Percentiles rank a stretch among this genome's conserved stretches.
phyloP scores from a whole-genome alignment of 805 yeast genomes.

The Priceomyces melissophilus region DNA sequence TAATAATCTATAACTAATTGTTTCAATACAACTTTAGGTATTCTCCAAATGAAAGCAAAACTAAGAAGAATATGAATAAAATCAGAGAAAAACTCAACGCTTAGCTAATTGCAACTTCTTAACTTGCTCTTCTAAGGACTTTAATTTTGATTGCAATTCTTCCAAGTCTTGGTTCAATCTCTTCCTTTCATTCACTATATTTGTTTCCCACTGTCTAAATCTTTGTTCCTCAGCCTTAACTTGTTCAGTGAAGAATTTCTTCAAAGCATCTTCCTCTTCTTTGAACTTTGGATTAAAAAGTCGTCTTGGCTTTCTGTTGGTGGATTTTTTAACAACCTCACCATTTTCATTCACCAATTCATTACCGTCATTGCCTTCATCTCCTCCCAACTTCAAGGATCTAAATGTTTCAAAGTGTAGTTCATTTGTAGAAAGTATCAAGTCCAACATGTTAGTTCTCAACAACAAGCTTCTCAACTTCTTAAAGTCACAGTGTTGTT shows the following conservation, averaged over 20 bases:
- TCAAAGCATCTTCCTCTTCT: slow-evolving; percentile 92
- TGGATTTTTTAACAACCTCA: slow-evolving; percentile 25
- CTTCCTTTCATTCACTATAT: slow-evolving; percentile 91
- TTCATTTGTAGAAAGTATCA: slow-evolving; percentile 76
- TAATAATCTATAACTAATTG: too few relatives aligned
- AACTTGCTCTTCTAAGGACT: slow-evolving; percentile 71
- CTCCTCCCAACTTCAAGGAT: slow-evolving; percentile 57
- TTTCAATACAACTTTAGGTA: too few relatives aligned
- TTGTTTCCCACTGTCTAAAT: slow-evolving; percentile 98
- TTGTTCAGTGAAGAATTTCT: slow-evolving; percentile 94
- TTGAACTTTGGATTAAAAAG: slow-evolving; percentile 83
- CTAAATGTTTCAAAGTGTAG: slow-evolving; percentile 79
- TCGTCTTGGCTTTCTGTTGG: slow-evolving; percentile 50
- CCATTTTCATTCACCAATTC: slow-evolving; percentile 29
- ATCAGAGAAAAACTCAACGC: slow-evolving; percentile 13
- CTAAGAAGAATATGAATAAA: neutral
- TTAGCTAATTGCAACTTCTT: slow-evolving; percentile 48
- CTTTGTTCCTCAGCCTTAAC: slow-evolving; percentile 94
- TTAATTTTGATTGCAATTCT: slow-evolving; percentile 75
- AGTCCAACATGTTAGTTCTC: slow-evolving; percentile 80
- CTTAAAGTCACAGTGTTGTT: slow-evolving; percentile 79
- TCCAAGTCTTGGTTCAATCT: slow-evolving; percentile 92
- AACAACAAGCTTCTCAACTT: slow-evolving; percentile 73
- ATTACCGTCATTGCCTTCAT: slow-evolving; percentile 28
- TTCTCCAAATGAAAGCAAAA: too few relatives aligned